These are phyloP conservation scores for Sugiyamaella castrensis DNA, from an alignment of 1,139 yeast genomes.

Conservation along the genomic window DNA sequence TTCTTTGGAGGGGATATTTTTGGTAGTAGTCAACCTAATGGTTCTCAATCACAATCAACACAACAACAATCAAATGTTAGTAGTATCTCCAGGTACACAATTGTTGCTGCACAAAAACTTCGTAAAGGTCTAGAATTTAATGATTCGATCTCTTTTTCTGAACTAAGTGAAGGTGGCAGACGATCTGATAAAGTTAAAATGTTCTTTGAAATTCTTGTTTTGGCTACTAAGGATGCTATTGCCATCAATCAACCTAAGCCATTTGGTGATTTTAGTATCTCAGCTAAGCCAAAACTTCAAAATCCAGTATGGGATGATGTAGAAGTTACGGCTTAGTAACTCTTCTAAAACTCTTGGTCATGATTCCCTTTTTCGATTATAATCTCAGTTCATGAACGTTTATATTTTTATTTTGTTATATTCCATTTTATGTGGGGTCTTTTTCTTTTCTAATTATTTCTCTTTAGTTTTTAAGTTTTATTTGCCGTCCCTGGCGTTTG, in stretches of 20 bases:
- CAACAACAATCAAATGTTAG: slow-evolving; percentile 12
- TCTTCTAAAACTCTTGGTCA: background rate
- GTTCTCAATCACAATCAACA: background rate
- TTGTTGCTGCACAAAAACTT: slow-evolving; percentile 54
- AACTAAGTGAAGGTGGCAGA: slow-evolving; percentile 18
- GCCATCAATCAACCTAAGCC: slow-evolving; percentile 57
- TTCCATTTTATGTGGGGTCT: background rate
- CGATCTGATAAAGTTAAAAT: slow-evolving; percentile 43
- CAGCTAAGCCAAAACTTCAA: slow-evolving; percentile 39
- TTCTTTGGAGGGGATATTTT: slow-evolving; percentile 5
- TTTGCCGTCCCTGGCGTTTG: background rate
- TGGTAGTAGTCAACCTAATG: slow-evolving; percentile 3
- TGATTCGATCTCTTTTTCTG: slow-evolving; percentile 20
- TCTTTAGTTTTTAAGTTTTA: background rate
- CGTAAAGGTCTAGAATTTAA: slow-evolving; percentile 38
- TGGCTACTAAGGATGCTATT: slow-evolving; percentile 77
- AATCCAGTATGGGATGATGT: slow-evolving; percentile 8
- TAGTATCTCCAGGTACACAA: slow-evolving; percentile 48
- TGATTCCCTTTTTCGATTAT: background rate
- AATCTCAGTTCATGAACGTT: background rate
- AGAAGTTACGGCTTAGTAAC: background rate
- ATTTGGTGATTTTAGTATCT: slow-evolving; percentile 58
- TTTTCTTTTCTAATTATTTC: slow-evolving; percentile 8
- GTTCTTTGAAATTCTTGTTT: slow-evolving; percentile 77
- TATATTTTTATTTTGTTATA: slow-evolving; percentile 1